Evolutionary conservation across 2,329 filamentous ascomycete genomes (phyloP), one percentile per base, ranked within the genome.

Genomic region (Paecilomyces sp.): DNA sequence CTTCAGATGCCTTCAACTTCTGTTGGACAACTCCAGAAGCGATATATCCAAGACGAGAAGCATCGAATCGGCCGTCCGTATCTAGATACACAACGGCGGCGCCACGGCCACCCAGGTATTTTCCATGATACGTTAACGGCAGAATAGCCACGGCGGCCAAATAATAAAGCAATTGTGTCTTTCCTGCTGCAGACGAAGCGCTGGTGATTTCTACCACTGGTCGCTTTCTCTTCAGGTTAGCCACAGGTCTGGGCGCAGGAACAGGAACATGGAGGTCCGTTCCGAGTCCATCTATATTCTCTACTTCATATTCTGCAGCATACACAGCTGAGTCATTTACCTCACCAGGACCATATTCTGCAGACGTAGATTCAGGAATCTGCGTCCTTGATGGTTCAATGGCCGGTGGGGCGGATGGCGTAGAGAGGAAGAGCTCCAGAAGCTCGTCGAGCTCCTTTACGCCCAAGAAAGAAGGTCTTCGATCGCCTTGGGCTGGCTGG

Each of bases 131-230:
- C 4, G 64, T 60, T 11, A 64, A 57, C 0, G 84, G 83, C 0
- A 88, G 74, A 8, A 85, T 74, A 34, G 81, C 78, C 9, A 77
- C 66, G 2, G 80, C 78, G 30, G 77, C 77, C 50, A 87, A 70
- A 61, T 83, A 78, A 71, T 87, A 85, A 36, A 88, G 73, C 0
- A 88, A 68, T 36, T 83, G 80, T 0, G 85, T 83, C 70, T 86
- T 87, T 9, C 85, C 85, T 11, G 78, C 74, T 28, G 78, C 79
- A 3, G 83, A 74, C 12, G 74, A 73, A 36, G 75, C 71, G 56
- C 83, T 83, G 22, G 80, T 77, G 54, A 88, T 74, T 67, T 87
- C 84, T 56, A 87, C 64, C 4, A 82, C 74, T 0, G 80, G 76
- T 18, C 34, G n/a, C 13, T 18, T 25, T 54, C 36, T 58, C n/a